Percentiles rank a stretch among this genome's conserved stretches.
Conservation (phyloP, 768 basidiomycete genomes). For the Myochromella boudieri region DNA sequence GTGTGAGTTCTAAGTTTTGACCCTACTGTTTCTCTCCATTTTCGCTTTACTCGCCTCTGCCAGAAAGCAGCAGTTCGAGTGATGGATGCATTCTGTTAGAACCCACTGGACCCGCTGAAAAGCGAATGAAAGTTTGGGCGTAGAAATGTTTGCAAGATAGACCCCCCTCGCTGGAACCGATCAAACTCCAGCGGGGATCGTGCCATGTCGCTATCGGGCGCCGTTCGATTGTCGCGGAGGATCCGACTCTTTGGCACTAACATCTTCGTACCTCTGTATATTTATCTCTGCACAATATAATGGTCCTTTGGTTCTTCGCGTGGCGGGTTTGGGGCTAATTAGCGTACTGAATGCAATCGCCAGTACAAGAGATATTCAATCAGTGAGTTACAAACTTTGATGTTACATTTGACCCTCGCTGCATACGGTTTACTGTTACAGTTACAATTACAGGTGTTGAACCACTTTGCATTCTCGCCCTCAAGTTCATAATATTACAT, state of each 20-base stretch:
- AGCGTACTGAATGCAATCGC: too few relatives aligned
- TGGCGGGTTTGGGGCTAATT: too few relatives aligned
- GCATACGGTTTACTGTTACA: too few relatives aligned
- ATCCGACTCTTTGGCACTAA: slow-evolving; percentile 76
- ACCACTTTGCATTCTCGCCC: not conserved
- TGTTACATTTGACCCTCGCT: too few relatives aligned
- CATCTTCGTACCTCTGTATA: slow-evolving; percentile 31
- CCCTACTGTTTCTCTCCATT: not conserved
- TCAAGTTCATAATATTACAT: not conserved
- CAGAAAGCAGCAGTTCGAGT: slow-evolving; percentile 4
- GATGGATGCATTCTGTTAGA: slow-evolving; percentile 79
- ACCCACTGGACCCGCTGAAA: slow-evolving; percentile 74
- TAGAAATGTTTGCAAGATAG: slow-evolving; percentile 91
- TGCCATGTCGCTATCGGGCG: slow-evolving; percentile 80
- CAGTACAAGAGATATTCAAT: too few relatives aligned
- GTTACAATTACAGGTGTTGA: slow-evolving; percentile 13
- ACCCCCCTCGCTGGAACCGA: slow-evolving; percentile 49
- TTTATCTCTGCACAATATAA: not conserved
- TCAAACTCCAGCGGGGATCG: slow-evolving; percentile 59
- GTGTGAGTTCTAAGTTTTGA: slow-evolving; percentile 2
- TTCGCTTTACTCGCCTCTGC: not conserved
- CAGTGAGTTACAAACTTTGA: too few relatives aligned
- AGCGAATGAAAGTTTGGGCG: slow-evolving; percentile 81
- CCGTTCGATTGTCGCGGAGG: slow-evolving; percentile 62
- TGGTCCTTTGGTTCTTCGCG: too few relatives aligned